Evolutionary conservation across 2,329 filamentous ascomycete genomes (phyloP), one percentile per base, ranked within the genome.

Genomic region (Shiraia bambusicola): DNA sequence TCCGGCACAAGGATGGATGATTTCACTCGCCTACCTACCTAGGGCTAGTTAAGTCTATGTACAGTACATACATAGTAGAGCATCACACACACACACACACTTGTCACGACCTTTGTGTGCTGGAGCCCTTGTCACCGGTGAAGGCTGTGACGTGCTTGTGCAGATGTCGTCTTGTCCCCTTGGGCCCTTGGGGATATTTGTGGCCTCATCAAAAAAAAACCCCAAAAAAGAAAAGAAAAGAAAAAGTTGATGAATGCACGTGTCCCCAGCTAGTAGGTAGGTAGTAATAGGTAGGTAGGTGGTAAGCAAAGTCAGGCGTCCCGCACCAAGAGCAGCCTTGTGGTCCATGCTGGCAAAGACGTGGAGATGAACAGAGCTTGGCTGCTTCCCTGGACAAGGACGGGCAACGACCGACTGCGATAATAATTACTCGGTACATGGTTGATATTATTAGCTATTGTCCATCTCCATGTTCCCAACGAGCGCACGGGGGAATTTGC

Each of bases 281-380:
- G 52, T 33, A 30, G 12, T 24, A 34, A 40, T 34, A 42, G 37
- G 50, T 59, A 52, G 56, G 56, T 59, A 59, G 54, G 47, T 63
- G 52, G 58, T 54, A 49, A 37, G 32, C n/a, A 31, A 25, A 28
- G 19, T 61, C 44, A 65, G 61, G 60, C 61, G 47, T 45, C 56
- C 59, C 52, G 38, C 41, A 31, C 40, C 51, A 58, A 56, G 39
- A 50, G 48, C 52, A 53, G 54, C 52, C 40, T 32, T 45, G 47
- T 37, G 52, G 46, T 38, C 56, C 50, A 40, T 50, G 56, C 59
- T n/a, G n/a, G n/a, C n/a, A n/a, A n/a, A 54, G 35, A 40, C 44
- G 64, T 66, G 64, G 64, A 67, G 60, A 67, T 67, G 58, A 22
- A 22, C 4, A 48, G 47, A 34, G 42, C 41, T 27, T 39, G 28